These are phyloP conservation scores for Acacia crassicarpa DNA, from an alignment of 306 rosid species.

Conservation along the genomic window DNA sequence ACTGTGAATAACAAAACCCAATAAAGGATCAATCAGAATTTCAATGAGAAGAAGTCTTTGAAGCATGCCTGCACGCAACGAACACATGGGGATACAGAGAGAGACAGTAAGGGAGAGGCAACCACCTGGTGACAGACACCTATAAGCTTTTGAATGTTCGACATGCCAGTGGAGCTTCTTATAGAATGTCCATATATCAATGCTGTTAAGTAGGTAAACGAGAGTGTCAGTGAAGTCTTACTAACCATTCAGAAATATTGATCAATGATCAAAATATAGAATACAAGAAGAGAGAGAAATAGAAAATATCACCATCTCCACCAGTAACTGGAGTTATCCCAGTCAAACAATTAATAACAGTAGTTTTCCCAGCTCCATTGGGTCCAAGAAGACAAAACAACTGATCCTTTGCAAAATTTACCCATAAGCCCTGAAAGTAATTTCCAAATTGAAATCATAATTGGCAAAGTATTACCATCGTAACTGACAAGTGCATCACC, in stretches of 20 bases:
- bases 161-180: slow-evolving; percentile 67
- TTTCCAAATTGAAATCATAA: slow-evolving; percentile 24
- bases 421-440: slow-evolving; percentile 76
- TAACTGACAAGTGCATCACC: background rate
- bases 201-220: slow-evolving; percentile 48
- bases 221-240: slow-evolving; percentile 19
- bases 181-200: slow-evolving; percentile 73
- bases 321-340: slow-evolving; percentile 82
- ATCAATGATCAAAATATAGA: slow-evolving; percentile 10
- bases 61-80: slow-evolving; percentile 15
- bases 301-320: slow-evolving; percentile 71
- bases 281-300: background rate
- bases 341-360: slow-evolving; percentile 82
- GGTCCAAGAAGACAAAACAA: slow-evolving; percentile 93
- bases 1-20: slow-evolving; percentile 47
- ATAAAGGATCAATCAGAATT: slow-evolving; percentile 11
- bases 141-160: slow-evolving; percentile 69
- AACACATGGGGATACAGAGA: background rate
- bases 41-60: slow-evolving; percentile 9
- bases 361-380: slow-evolving; percentile 95
- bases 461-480: background rate
- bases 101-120: background rate
- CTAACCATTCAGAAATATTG: background rate
- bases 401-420: slow-evolving; percentile 80
- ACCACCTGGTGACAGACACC: slow-evolving; percentile 98